Evolutionary conservation across 129 eudicot species (phyloP), one percentile per base, ranked within the genome.

Genomic region (Calendula officinalis): DNA sequence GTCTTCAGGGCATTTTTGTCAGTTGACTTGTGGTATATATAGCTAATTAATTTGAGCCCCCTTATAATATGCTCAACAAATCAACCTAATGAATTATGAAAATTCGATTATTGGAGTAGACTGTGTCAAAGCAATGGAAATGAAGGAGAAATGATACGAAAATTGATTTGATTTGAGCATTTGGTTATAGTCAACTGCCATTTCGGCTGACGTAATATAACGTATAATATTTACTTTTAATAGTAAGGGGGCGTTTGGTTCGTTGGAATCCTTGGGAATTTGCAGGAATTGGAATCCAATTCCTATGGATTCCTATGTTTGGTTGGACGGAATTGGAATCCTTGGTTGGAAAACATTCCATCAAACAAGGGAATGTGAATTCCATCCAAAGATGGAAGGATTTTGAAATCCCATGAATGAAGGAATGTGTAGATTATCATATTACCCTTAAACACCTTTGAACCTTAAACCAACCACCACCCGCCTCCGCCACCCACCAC

Each of bases 51-150:
- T 32, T 33, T 56, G 40, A 5, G 61, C 61, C 17, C 27, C 34
- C 30, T 22, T 22, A 22, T 22, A 22, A 8, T 55, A 55, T 55
- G 22, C 12, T 10, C 42, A 32, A 7, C 16, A 34, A 56, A 50
- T n/a, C 12, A 13, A 56, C 60, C 41, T 53, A 53, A 11, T 9
- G 34, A 41, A 41, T 37, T 44, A 58, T 42, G 64, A 51, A 62
- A 42, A 58, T 37, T 41, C 33, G 37, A 9, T 11, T 8, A 62
- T 44, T 47, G 3, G 56, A 34, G 38, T 9, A 32, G 76, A 57
- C 75, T 70, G 8, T 35, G 74, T 35, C 61, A 70, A 30, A 72
- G 53, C 64, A 22, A 40, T 32, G 59, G 59, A 53, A 53, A 53
- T 27, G 59, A 53, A 53, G 38, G 53, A 30, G 65, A 63, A 54